Evolutionary conservation across 2,329 filamentous ascomycete species (phyloP).

Genomic region (Aspergillus texensis): DNA sequence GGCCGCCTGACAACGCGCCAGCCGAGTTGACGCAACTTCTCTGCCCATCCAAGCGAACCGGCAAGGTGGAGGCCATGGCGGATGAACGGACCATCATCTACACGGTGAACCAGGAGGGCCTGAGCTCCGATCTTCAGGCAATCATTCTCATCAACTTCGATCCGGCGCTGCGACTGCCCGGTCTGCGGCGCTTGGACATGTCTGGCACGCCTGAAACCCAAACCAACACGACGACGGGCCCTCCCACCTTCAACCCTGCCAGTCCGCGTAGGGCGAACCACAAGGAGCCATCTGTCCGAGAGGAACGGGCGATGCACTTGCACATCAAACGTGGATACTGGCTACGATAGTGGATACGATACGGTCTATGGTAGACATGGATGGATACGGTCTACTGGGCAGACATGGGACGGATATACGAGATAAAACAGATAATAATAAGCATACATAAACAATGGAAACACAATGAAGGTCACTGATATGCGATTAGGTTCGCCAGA

Average conservation of each 20-base stretch:
- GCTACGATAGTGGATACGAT: slow-evolving; percentile 22
- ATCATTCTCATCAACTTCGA: slow-evolving; percentile 46
- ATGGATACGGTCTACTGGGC: no score
- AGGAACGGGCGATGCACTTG: slow-evolving; percentile 32
- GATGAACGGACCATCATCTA: slow-evolving; percentile 47
- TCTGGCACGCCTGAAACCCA: slow-evolving; percentile 1
- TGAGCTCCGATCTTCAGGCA: slow-evolving; percentile 28
- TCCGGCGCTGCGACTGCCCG: slow-evolving; percentile 35
- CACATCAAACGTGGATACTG: slow-evolving; percentile 32
- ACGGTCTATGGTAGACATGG: neutral
- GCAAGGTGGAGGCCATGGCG: slow-evolving; percentile 36
- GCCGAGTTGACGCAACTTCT: slow-evolving; percentile 41
- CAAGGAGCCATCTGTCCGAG: slow-evolving; percentile 26
- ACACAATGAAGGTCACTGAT: neutral
- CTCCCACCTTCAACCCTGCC: slow-evolving; percentile 9
- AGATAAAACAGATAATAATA: neutral
- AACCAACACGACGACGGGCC: slow-evolving; percentile 9
- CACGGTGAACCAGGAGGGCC: slow-evolving; percentile 34
- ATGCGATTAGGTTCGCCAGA: neutral
- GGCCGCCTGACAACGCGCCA: slow-evolving; percentile 45
- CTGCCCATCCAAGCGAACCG: slow-evolving; percentile 39
- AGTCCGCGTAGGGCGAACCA: slow-evolving; percentile 15
- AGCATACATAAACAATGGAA: neutral
- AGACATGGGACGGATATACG: neutral
- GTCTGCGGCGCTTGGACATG: slow-evolving; percentile 18